Conservation (phyloP, 768 basidiomycete genomes). For the Candolleomyces efflorescens region DNA sequence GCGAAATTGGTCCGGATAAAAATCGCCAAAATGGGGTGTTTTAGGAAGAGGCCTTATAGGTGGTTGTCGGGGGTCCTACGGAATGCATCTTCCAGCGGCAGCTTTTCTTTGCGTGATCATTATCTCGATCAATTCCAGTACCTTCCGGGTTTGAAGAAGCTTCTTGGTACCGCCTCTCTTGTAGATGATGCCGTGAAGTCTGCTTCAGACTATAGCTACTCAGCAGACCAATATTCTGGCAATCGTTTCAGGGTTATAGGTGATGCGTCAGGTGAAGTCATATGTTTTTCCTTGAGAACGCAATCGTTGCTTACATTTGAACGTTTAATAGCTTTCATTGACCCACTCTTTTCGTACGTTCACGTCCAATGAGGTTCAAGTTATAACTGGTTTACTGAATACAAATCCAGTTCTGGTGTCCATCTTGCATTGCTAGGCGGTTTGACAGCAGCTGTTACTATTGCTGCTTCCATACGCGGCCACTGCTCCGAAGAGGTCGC, state of each 20-base stretch:
- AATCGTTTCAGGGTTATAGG: constrained; percentile 28
- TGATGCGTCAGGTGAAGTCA: constrained; percentile 25
- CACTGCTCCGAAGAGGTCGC: constrained; percentile 26
- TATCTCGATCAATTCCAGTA: constrained; percentile 26
- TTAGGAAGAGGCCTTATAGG: too few species aligned
- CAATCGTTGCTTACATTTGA: background rate
- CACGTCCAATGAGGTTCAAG: background rate
- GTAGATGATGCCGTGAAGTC: constrained; percentile 20
- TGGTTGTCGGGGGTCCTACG: too few species aligned
- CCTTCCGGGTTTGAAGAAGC: constrained; percentile 18
- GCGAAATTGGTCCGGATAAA: too few species aligned
- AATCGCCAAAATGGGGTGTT: too few species aligned
- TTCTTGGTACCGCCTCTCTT: constrained; percentile 23
- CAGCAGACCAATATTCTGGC: constrained; percentile 27
- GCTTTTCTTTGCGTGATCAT: constrained; percentile 18
- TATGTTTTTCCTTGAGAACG: background rate
- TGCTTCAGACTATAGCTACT: constrained; percentile 34
- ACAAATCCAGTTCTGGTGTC: constrained; percentile 21
- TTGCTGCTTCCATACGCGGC: constrained; percentile 28
- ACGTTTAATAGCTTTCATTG: constrained; percentile 18
- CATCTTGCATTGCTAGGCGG: constrained; percentile 30
- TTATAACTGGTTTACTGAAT: background rate
- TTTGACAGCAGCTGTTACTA: constrained; percentile 30
- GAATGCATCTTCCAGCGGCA: constrained; percentile 6
- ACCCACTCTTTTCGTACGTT: constrained; percentile 21